phyloP scores from a whole-genome alignment of 2,329 filamentous ascomycete species.

The Dactylella cylindrospora region DNA sequence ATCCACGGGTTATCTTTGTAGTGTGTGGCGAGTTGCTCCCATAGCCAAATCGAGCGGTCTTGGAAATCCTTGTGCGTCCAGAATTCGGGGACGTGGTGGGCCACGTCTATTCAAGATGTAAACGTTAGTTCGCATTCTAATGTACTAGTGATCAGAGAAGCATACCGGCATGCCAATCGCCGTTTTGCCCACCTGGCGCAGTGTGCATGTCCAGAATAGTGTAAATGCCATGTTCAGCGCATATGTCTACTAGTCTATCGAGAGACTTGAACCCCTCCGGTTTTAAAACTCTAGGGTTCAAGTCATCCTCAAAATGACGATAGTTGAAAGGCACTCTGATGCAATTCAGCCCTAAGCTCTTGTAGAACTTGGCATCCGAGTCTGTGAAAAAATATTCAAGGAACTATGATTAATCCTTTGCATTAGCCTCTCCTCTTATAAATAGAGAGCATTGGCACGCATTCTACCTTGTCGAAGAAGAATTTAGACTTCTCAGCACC shows the following conservation, averaged over 20 bases:
- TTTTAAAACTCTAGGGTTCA: slow-evolving; percentile 57
- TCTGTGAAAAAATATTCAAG: slow-evolving; percentile 63
- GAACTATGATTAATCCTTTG: slow-evolving; percentile 43
- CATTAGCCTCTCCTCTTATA: too few relatives aligned
- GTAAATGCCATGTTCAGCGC: slow-evolving; percentile 54
- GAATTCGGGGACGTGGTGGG: slow-evolving; percentile 53
- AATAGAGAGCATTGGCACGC: not conserved
- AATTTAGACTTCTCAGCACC: slow-evolving; percentile 62
- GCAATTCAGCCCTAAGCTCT: slow-evolving; percentile 61
- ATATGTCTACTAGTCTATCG: slow-evolving; percentile 57
- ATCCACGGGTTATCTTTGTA: slow-evolving; percentile 55
- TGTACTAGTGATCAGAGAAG: slow-evolving; percentile 45
- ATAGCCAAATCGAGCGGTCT: slow-evolving; percentile 55
- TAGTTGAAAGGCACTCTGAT: slow-evolving; percentile 65
- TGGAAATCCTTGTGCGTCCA: slow-evolving; percentile 58
- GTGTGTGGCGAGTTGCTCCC: slow-evolving; percentile 54
- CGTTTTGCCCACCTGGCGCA: slow-evolving; percentile 56
- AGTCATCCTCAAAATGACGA: slow-evolving; percentile 60
- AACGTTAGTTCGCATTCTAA: not conserved
- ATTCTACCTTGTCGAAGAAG: slow-evolving; percentile 60
- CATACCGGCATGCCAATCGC: slow-evolving; percentile 55
- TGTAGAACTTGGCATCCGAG: slow-evolving; percentile 62
- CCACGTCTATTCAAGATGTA: slow-evolving; percentile 45
- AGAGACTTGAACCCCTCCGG: slow-evolving; percentile 57
- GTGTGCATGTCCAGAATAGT: slow-evolving; percentile 56